A percentile compares a stretch with the other conserved stretches of the same genome.
Evolutionary conservation across 129 eudicot species (phyloP).

Genomic region (Tanacetum coccineum): DNA sequence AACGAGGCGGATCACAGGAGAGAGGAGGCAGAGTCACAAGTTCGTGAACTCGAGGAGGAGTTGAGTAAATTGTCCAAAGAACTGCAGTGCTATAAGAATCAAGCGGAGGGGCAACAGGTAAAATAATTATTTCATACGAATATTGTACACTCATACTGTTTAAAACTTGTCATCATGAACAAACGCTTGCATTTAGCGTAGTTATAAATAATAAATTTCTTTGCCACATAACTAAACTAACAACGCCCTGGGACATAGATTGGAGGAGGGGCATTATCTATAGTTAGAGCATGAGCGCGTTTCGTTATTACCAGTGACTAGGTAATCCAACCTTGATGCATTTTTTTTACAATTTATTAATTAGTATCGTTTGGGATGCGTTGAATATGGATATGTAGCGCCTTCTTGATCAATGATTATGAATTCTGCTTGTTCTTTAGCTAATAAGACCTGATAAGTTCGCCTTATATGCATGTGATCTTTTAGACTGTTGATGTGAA

Average conservation of each 20-base stretch:
- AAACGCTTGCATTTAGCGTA: too few relatives aligned
- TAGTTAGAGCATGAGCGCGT: too few relatives aligned
- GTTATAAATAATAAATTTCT: too few relatives aligned
- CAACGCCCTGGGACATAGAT: too few relatives aligned
- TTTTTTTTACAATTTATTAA: not conserved
- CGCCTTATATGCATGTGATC: not conserved
- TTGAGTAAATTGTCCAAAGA: conserved; percentile 42
- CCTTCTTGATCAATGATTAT: not conserved
- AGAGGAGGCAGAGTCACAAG: conserved; percentile 53
- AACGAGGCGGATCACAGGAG: conserved; percentile 73
- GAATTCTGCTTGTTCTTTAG: not conserved
- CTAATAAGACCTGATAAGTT: not conserved
- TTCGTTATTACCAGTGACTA: not conserved
- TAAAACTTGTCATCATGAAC: too few relatives aligned
- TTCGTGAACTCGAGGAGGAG: conserved; percentile 52
- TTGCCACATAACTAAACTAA: too few relatives aligned
- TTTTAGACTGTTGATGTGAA: not conserved
- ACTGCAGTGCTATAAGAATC: conserved; percentile 41
- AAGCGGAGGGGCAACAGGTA: conserved; percentile 36
- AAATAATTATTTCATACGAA: too few relatives aligned
- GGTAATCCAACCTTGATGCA: not conserved
- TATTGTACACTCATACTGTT: too few relatives aligned
- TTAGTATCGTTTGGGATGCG: not conserved
- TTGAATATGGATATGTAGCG: not conserved
- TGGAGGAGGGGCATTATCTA: too few relatives aligned